phyloP scores from a whole-genome alignment of 805 yeast species.

The Pichia cabralensis region DNA sequence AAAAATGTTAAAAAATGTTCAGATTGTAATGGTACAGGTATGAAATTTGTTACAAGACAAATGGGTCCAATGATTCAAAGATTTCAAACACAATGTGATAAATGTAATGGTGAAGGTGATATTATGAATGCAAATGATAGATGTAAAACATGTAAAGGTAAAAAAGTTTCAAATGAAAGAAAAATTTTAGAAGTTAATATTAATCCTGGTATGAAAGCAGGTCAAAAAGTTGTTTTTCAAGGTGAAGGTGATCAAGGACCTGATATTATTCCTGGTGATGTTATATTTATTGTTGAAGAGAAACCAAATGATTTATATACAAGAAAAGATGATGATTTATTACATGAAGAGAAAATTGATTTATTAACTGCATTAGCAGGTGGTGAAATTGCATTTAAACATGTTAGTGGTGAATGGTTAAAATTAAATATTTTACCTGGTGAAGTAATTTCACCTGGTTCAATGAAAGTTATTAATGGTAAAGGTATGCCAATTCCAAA shows the following conservation, averaged over 20 bases:
- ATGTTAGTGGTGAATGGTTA: constrained; percentile 84
- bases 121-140: constrained; percentile 78
- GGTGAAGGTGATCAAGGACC: constrained; percentile 99
- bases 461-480: constrained; percentile 69
- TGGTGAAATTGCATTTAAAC: constrained; percentile 81
- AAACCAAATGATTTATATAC: constrained; percentile 74
- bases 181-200: constrained; percentile 90
- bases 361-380: constrained; percentile 93
- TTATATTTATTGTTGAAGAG: constrained; percentile 83
- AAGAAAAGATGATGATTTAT: constrained; percentile 84
- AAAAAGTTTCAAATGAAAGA: constrained; percentile 78
- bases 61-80: constrained; percentile 99
- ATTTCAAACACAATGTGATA: constrained; percentile 90
- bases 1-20: constrained; percentile 82
- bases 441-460: constrained; percentile 83
- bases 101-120: constrained; percentile 88
- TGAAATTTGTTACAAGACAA: constrained; percentile 86
- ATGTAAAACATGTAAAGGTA: constrained; percentile 82
- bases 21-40: constrained; percentile 86
- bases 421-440: constrained; percentile 81
- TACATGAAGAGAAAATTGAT: constrained; percentile 79
- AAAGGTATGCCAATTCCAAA: constrained; percentile 97
- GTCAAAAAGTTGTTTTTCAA: constrained; percentile 79
- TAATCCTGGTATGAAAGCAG: constrained; percentile 95
- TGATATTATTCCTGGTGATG: constrained; percentile 92